Conservation (phyloP, 257 asterid species). For the Petunia secreta region DNA sequence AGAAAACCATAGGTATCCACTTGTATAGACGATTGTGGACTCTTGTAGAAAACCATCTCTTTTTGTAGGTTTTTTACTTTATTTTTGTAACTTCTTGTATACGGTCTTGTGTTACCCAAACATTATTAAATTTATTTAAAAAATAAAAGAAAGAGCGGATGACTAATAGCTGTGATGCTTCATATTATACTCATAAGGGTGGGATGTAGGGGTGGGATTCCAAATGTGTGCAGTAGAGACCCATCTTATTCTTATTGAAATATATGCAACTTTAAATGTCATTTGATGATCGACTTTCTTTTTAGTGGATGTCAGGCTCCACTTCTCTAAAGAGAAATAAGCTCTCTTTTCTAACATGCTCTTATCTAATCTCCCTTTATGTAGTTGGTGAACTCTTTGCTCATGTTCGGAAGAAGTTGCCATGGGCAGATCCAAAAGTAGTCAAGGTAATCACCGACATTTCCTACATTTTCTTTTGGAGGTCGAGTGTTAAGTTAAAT, state of each 20-base stretch:
- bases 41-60: no score
- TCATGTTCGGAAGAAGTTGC: constrained; percentile 77
- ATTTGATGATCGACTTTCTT: background rate
- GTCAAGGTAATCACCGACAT: constrained; percentile 63
- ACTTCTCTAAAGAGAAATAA: background rate
- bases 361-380: constrained; percentile 13
- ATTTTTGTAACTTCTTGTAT: no score
- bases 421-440: constrained; percentile 92
- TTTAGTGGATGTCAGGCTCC: background rate
- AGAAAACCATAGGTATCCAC: background rate
- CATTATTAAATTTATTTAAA: no score
- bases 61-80: no score
- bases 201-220: background rate
- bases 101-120: no score
- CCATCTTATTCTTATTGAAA: constrained; percentile 5
- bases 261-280: background rate
- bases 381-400: constrained; percentile 86
- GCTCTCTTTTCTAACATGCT: constrained; percentile 6
- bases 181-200: background rate
- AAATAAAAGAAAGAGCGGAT: no score
- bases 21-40: background rate
- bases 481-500: background rate
- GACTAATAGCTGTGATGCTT: background rate
- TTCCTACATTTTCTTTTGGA: background rate
- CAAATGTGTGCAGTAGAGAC: background rate